Conservation (phyloP, 306 rosid genomes). For the Acacia acuminata region DNA sequence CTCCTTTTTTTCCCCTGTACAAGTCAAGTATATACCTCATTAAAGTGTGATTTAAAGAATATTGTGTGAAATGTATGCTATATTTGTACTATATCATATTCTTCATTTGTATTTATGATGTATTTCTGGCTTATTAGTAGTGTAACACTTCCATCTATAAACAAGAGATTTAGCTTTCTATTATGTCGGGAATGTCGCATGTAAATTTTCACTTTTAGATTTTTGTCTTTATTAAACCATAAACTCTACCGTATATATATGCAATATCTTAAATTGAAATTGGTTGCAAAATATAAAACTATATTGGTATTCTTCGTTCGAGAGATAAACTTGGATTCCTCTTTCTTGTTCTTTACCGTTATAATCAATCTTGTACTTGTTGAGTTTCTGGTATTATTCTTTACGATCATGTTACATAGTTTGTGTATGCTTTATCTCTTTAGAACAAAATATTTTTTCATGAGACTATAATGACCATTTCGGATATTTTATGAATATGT, state of each 20-base stretch:
- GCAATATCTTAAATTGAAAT: neutral
- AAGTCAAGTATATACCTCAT: neutral
- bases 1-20: neutral
- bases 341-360: neutral
- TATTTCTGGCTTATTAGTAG: too few species aligned
- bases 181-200: neutral
- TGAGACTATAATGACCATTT: conserved; percentile 19
- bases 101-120: too few species aligned
- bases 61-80: too few species aligned
- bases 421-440: neutral
- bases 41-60: neutral
- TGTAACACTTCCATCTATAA: neutral
- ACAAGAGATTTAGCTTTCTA: neutral
- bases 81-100: too few species aligned
- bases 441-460: neutral
- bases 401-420: neutral
- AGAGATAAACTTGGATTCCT: neutral
- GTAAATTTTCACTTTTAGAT: neutral
- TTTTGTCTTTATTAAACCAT: too few species aligned
- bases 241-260: too few species aligned
- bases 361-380: neutral
- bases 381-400: neutral
- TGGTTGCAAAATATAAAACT: neutral
- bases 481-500: conserved; percentile 69
- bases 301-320: too few species aligned